Evolutionary conservation across 257 asterid genomes (phyloP), one percentile per base, ranked within the genome.

Genomic region (Fraxinus quadrangulata): DNA sequence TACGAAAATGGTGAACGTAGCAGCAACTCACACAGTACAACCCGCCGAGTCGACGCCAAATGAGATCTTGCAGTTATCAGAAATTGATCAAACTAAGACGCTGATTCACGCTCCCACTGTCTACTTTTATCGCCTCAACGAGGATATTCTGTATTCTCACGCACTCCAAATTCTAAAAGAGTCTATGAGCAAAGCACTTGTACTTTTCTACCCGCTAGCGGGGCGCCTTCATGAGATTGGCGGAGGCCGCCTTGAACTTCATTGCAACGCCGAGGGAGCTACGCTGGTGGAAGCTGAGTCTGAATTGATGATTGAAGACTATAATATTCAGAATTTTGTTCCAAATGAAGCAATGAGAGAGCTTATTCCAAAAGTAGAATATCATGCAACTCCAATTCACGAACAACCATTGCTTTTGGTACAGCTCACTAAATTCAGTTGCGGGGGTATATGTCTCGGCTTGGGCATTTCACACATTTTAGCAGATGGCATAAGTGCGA

Each of bases 361-460:
- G 54, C 54, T 45, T 13, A 45, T 45, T 12, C 54, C 54, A 13
- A 45, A 45, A 45, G 16, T 40, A 28, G n/a, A 33, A 33, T 68
- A 68, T 2, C 11, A 13, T 33, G 17, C 47, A 0, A 73, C 74
- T 23, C 79, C 81, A 0, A 17, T 83, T 19, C 37, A 72, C 0
- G 75, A 79, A 14, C 78, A 54, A 5, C 84, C 83, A 0, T 13
- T 83, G 6, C 26, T 78, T 0, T 1, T 72, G 1, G 61, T 24
- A 1, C 83, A 83, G 8, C 3, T 83, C 16, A 83, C 86, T 0
- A 76, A 73, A 47, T 75, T 83, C 2, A 21, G 70, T 4, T 83
- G 86, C 5, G 86, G 86, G 1, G 86, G 86, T 0, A 7, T 83
- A 13, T 6, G 63, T 5, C 34, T 83, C 4, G 83, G 86, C 11